phyloP scores from a whole-genome alignment of 2,329 filamentous ascomycete species.

The Ramichloridium luteum region DNA sequence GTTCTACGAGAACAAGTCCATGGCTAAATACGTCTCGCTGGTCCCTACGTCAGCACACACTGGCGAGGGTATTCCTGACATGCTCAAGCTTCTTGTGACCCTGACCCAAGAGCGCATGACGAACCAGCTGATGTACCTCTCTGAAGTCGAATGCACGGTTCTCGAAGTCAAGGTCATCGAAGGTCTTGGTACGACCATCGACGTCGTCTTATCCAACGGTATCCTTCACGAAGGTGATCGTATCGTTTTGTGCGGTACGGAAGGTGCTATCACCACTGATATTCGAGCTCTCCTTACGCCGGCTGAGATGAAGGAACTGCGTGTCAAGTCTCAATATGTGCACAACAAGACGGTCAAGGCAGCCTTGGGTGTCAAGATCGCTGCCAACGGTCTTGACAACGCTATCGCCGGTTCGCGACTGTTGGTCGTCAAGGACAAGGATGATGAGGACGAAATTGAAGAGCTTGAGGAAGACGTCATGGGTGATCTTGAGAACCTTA shows the following conservation, averaged over 20 bases:
- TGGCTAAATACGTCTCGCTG: constrained; percentile 88
- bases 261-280: constrained; percentile 88
- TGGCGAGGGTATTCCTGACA: constrained; percentile 97
- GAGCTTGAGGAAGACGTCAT: constrained; percentile 95
- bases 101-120: constrained; percentile 97
- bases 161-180: constrained; percentile 99
- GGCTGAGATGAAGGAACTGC: constrained; percentile 81
- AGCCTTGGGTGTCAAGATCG: constrained; percentile 96
- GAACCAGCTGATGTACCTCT: constrained; percentile 92
- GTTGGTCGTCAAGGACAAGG: constrained; percentile 84
- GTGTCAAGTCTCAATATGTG: constrained; percentile 90
- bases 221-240: constrained; percentile 87
- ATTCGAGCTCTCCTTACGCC: constrained; percentile 90
- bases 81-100: constrained; percentile 88
- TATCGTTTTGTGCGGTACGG: constrained; percentile 90
- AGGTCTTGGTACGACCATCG: constrained; percentile 96
- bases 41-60: constrained; percentile 95
- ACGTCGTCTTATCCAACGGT: constrained; percentile 93
- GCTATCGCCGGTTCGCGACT: constrained; percentile 93
- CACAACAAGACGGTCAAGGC: constrained; percentile 99
- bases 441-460: constrained; percentile 63
- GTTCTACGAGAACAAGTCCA: constrained; percentile 95
- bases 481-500: constrained; percentile 79
- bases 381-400: constrained; percentile 85
- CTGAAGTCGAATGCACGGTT: constrained; percentile 93